phyloP scores from a whole-genome alignment of 2,329 filamentous ascomycete genomes.

The Laburnicola sp. region DNA sequence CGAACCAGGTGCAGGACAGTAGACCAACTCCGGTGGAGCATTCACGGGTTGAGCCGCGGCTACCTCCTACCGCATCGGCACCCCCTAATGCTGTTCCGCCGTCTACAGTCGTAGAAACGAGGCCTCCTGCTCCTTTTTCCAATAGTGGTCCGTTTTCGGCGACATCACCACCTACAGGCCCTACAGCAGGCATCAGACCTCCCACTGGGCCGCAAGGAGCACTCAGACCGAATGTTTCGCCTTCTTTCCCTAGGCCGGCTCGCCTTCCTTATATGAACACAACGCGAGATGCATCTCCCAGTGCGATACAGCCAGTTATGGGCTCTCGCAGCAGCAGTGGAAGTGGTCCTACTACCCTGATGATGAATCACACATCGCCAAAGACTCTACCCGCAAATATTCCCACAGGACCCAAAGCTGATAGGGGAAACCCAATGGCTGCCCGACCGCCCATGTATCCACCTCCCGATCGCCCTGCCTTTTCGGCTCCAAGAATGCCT shows the following conservation, averaged over 20 bases:
- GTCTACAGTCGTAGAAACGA: conserved; percentile 21
- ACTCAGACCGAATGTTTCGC: conserved; percentile 36
- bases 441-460: conserved; percentile 37
- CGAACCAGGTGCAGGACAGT: conserved; percentile 18
- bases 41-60: conserved; percentile 28
- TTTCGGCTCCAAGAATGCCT: conserved; percentile 35
- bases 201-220: conserved; percentile 41
- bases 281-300: conserved; percentile 29
- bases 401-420: conserved; percentile 47
- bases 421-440: conserved; percentile 34
- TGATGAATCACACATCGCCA: conserved; percentile 40
- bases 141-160: conserved; percentile 15
- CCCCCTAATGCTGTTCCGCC: conserved; percentile 10
- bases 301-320: conserved; percentile 25
- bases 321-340: conserved; percentile 29
- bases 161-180: conserved; percentile 37
- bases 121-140: conserved; percentile 10
- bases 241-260: conserved; percentile 36
- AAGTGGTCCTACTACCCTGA: conserved; percentile 15
- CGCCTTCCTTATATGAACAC: conserved; percentile 34
- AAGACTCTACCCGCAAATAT: conserved; percentile 42
- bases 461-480: conserved; percentile 32
- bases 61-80: conserved; percentile 19
- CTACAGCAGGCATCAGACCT: conserved; percentile 32
- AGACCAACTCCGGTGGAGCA: conserved; percentile 21